Base-by-base conservation (phyloP, 345 rosid species). In the Moricandia arvensis region DNA sequence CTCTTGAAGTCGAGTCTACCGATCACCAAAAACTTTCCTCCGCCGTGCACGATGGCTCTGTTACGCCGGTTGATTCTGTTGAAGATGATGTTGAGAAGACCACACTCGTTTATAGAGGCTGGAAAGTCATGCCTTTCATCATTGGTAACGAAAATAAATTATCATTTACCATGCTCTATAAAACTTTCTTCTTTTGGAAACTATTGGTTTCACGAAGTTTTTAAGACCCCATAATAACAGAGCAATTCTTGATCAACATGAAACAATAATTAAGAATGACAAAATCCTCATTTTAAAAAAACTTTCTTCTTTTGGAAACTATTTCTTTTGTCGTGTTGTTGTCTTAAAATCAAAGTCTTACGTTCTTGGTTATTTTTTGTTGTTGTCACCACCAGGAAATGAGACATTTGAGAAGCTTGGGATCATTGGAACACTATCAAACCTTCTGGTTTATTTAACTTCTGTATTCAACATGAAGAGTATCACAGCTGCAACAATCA, bases 361-460 rank as follows among this genome's bases (percentile, higher is more conserved):
- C 30, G 61, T 0, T 59, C 4, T 67, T 34, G 60, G 47, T 60
- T n/a, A n/a, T 31, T 75, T 21, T 57, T 55, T 51, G 38, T 69
- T 59, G 61, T 63, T 43, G 18, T 47, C 5, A 21, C 29, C 11
- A 29, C 63, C 30, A 83, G 86, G 86, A 66, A 92, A 92, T 78
- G 91, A 88, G 81, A 85, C 93, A 1, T 90, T 92, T 80, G 97
- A 92, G 90, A 92, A 90, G 85, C 87, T 90, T 15, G 97, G 96
- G 64, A 91, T 90, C 18, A 84, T 92, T 9, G 94, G 97, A 10
- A 88, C 96, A 6, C 70, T 92, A 31, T 82, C 92, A 53, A 92
- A 92, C 78, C 84, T 92, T 59, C 70, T 92, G 82, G 86, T 92
- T 71, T 92, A 90, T 49, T 85, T 92, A 15, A 90, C 97, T 0